phyloP scores from a whole-genome alignment of 495 filamentous ascomycete genomes.

The Amniculicola lignicola region DNA sequence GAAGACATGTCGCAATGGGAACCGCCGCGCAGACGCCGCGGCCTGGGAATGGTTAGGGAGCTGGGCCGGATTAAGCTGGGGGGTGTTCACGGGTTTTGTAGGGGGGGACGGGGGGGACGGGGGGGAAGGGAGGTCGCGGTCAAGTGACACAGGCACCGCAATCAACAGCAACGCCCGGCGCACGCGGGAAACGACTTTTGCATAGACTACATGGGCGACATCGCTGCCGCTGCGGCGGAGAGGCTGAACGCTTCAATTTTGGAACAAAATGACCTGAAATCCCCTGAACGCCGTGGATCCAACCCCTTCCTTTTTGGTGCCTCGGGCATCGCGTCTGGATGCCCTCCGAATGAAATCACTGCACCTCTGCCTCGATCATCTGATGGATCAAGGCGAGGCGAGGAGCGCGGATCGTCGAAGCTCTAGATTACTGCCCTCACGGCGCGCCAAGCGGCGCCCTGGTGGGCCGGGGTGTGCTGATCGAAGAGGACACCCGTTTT shows the following conservation, averaged over 20 bases:
- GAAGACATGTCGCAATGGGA: too few species aligned
- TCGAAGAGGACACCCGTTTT: background rate
- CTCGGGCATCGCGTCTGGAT: conserved; percentile 4
- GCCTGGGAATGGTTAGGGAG: too few species aligned
- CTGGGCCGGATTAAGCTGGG: too few species aligned
- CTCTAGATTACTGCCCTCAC: conserved; percentile 26
- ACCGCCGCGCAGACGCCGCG: too few species aligned
- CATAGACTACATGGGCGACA: conserved; percentile 32
- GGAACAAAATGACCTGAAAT: conserved; percentile 2
- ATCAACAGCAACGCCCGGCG: too few species aligned
- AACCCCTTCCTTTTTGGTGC: conserved; percentile 11
- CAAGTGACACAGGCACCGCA: too few species aligned
- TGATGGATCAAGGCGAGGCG: background rate
- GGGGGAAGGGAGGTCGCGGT: too few species aligned
- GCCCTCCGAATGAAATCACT: conserved; percentile 6
- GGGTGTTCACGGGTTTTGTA: too few species aligned
- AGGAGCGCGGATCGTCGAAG: conserved; percentile 15
- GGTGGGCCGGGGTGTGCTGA: conserved; percentile 7
- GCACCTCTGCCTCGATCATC: background rate
- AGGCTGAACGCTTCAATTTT: conserved; percentile 28
- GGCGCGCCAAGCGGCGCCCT: conserved; percentile 20
- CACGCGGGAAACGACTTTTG: conserved; percentile 21
- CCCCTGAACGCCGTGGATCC: conserved; percentile 20
- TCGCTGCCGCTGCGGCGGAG: conserved; percentile 9
- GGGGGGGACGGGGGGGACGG: too few species aligned